Evolutionary conservation across 2,329 filamentous ascomycete species (phyloP), one percentile per base, ranked within the genome.

Genomic region (Fusarium domesticum): DNA sequence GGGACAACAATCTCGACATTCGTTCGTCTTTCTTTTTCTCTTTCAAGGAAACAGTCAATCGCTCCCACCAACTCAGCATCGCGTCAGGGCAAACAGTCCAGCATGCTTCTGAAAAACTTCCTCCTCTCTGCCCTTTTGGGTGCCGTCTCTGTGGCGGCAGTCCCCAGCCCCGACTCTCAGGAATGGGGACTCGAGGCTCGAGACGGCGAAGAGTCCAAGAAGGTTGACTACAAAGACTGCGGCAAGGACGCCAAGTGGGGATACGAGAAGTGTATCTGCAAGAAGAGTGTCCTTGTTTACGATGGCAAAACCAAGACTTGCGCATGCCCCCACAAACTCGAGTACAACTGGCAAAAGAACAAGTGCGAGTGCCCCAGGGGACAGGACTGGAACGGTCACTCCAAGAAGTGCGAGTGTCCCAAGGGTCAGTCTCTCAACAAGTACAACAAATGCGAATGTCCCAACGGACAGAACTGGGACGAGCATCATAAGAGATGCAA

Each of bases 61-160:
- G 20, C 20, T 23, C 20, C 20, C 20, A 23, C 20, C 20, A 23
- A 23, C 6, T 10, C 10, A 6, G 6, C 20, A 23, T 10, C 10
- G 20, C 20, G 10, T 23, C 20, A 23, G 20, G 20, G 20, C 20
- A 23, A 23, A 23, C 20, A 6, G 20, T 10, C 20, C 20, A 23
- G 10, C 10, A 23, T 23, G 20, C 20, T 23, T 23, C 20, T 23
- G 20, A 23, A 23, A 10, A 23, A 23, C 6, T 10, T 23, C 20
- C 20, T 23, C 20, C 10, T 23, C 20, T 23, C 20, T 10, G 20
- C 20, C 20, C 20, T 23, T 23, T 10, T 23, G 20, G 20, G 20
- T 23, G 6, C 53, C 44, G 40, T 54, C 28, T 42, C 53, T 28
- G 53, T 54, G 47, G 54, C 54, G 47, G 53, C 53, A 15, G 38